phyloP scores from a whole-genome alignment of 805 yeast species.

The Zygosaccharomyces kombuchaensis region DNA sequence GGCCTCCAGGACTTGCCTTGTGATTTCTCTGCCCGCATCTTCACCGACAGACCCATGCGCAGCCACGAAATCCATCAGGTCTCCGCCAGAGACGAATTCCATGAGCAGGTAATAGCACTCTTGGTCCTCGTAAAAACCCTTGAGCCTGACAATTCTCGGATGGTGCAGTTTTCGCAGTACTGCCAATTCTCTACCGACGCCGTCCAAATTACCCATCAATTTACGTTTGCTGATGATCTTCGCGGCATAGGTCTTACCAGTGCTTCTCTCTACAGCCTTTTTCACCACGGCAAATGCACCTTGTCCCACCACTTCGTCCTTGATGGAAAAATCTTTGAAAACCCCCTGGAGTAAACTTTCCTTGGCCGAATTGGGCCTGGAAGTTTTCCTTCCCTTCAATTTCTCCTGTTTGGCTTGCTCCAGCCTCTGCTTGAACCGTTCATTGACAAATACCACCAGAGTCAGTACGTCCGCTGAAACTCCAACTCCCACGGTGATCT shows the following conservation, averaged over 20 bases:
- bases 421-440: slow-evolving; percentile 29
- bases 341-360: slow-evolving; percentile 42
- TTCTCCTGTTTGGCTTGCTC: slow-evolving; percentile 18
- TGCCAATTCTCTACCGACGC: slow-evolving; percentile 81
- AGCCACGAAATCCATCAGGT: slow-evolving; percentile 94
- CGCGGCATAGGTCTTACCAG: slow-evolving; percentile 86
- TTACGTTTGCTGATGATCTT: slow-evolving; percentile 83
- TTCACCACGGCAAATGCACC: slow-evolving; percentile 98
- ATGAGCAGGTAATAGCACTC: slow-evolving; percentile 81
- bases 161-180: slow-evolving; percentile 75
- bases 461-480: slow-evolving; percentile 61
- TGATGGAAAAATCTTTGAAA: slow-evolving; percentile 65
- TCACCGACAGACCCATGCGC: slow-evolving; percentile 90
- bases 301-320: slow-evolving; percentile 85
- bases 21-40: slow-evolving; percentile 80
- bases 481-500: slow-evolving; percentile 84
- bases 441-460: slow-evolving; percentile 44
- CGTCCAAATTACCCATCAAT: slow-evolving; percentile 70
- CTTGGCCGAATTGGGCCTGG: slow-evolving; percentile 11
- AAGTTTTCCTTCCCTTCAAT: slow-evolving; percentile 1
- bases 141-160: slow-evolving; percentile 76
- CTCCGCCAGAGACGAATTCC: slow-evolving; percentile 97
- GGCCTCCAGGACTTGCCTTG: slow-evolving; percentile 79
- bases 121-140: slow-evolving; percentile 80
- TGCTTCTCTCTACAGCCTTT: slow-evolving; percentile 77